Evolutionary conservation across 768 basidiomycete species (phyloP), one percentile per base, ranked within the genome.

Genomic region (Lepiota venenata): DNA sequence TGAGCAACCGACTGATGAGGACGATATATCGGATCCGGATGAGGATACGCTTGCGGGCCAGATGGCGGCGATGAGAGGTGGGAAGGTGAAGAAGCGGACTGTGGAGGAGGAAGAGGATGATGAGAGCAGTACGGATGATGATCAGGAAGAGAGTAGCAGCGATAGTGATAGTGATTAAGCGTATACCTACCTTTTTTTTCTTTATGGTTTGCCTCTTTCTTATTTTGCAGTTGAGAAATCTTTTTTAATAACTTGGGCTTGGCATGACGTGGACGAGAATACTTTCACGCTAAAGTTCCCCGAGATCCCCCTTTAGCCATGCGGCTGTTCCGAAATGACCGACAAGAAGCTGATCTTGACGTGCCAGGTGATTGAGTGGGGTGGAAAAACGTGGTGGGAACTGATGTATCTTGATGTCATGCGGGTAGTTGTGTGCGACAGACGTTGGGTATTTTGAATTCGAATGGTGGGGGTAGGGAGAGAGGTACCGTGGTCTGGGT

Each of bases 1-100:
- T 5, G 87, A 87, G 38, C 66, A 79, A 52, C 79, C 71, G 25
- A 73, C 73, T 18, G 95, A 96, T 18, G 95, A 96, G 35, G 94
- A 98, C 64, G 95, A 97, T 56, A 99, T 98, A 59, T 97, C 94
- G 0, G 97, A 98, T 46, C 97, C 97, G 0, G 97, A 98, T 27
- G 97, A 98, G 69, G 97, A 98, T 69, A 82, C 88, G 21, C 73
- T 98, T 48, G 97, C 94, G 4, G 97, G 97, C 7, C 97, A 99
- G 75, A 96, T 98, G 92, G 94, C 95, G 4, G 84, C 85, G 41
- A 93, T 99, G 92, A 84, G 90, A 41, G 95, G 95, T 3, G 89
- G 86, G 2, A 61, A 81, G 16, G 92, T 96, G 56, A 97, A 93
- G 80, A 87, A 83, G 64, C 69, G 63, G 18, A 53, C 56, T 22